A percentile compares a stretch with the other conserved stretches of the same genome.
Conservation (phyloP, 106 monocot genomes). For the Triglochin maritima region DNA sequence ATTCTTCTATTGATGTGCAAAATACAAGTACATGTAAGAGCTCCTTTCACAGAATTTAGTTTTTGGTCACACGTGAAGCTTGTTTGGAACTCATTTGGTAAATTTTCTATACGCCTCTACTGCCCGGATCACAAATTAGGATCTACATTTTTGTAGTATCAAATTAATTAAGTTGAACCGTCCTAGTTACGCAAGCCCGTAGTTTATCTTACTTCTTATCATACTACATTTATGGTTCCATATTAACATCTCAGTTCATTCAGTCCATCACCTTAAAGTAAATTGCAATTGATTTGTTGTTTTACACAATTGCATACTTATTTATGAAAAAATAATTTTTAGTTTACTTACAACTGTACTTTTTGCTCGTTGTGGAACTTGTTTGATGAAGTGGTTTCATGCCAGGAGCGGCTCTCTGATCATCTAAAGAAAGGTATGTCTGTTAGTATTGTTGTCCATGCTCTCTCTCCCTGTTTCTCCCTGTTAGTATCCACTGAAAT, state of each 20-base stretch:
- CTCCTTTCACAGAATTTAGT: not conserved
- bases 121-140: not conserved
- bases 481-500: not conserved
- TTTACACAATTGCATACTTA: not conserved
- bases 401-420: conserved; percentile 25
- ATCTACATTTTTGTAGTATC: not conserved
- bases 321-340: not conserved
- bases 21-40: conserved; percentile 51
- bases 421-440: conserved; percentile 36
- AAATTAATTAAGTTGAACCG: not conserved
- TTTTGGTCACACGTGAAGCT: not conserved
- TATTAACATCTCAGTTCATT: not conserved
- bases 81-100: not conserved
- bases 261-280: not conserved
- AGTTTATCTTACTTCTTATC: too few relatives aligned
- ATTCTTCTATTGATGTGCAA: conserved; percentile 16
- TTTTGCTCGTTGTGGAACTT: not conserved
- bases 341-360: not conserved
- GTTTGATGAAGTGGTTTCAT: conserved; percentile 21
- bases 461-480: not conserved
- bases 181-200: too few relatives aligned
- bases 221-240: too few relatives aligned
- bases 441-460: not conserved
- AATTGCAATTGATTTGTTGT: not conserved
- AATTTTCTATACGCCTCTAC: not conserved